Base-by-base conservation (phyloP, 495 filamentous ascomycete species). In the Xylaria bambusicola region DNA sequence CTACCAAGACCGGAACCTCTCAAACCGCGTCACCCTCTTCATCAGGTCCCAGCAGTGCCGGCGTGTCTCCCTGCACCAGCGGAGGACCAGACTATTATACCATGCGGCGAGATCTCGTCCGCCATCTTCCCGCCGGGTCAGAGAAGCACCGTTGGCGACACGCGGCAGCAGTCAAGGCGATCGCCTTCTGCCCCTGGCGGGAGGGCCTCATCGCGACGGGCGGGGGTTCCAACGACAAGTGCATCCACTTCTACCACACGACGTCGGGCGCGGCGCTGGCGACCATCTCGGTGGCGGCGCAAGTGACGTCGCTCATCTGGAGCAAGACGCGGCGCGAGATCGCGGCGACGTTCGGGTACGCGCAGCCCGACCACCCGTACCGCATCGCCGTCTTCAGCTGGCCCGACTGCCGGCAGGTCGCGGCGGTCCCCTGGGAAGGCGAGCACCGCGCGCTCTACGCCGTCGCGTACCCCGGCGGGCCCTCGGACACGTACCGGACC, bases 141-240 rank as follows among this genome's bases (percentile, higher is more conserved):
- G 86, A 89, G 64, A 89, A 85, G 61, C 85, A 95, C 67, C 81
- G 80, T 33, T 91, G 94, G 81, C 36, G 75, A 7, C 91, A 98
- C 72, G 83, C 86, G 13, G 93, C 94, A 1, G 94, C 94, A 8
- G 90, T 97, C 65, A 98, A 98, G 72, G 94, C 94, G 21, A 93
- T 98, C 60, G 94, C 94, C 9, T 98, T 98, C 74, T 96, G 94
- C 42, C 94, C 94, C 5, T 98, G 93, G 93, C 90, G 92, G 56
- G 83, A 87, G 29, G 88, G 89, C 17, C 78, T 98, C 1, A 76
- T 98, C 47, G 94, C 94, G 26, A 96, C 93, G 7, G 94, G 94
- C 1, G 94, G 94, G 26, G 94, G 94, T 18, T 89, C 88, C 48
- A 97, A 96, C 67, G 93, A 98, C 72, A 90, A 92, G 61, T 88